Evolutionary conservation across 805 yeast species (phyloP).

Genomic region (Teunomyces barrocoloradensis): DNA sequence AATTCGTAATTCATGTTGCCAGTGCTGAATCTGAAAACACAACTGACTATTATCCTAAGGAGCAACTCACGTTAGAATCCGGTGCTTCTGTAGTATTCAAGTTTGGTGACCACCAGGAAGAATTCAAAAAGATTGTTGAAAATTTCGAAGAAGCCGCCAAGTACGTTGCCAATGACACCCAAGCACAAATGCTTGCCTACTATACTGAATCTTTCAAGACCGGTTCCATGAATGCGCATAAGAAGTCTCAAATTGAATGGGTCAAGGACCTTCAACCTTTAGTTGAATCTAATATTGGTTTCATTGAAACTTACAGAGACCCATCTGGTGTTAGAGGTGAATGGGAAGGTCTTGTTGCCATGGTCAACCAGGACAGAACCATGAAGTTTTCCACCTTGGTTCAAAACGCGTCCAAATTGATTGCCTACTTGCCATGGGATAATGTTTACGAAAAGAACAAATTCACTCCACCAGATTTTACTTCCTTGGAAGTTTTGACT

Average conservation of each 20-base stretch:
- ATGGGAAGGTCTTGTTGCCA: slow-evolving; percentile 89
- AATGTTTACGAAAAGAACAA: slow-evolving; percentile 71
- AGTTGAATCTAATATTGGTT: slow-evolving; percentile 74
- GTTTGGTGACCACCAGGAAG: slow-evolving; percentile 76
- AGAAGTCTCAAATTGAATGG: slow-evolving; percentile 82
- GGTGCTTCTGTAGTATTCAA: slow-evolving; percentile 48
- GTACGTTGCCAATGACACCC: slow-evolving; percentile 71
- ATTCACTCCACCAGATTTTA: slow-evolving; percentile 92
- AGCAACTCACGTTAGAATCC: slow-evolving; percentile 32
- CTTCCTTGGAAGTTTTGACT: slow-evolving; percentile 84
- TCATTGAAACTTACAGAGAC: slow-evolving; percentile 90
- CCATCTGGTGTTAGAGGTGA: slow-evolving; percentile 91
- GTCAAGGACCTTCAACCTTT: slow-evolving; percentile 81
- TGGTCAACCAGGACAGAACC: slow-evolving; percentile 85
- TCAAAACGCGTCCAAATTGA: slow-evolving; percentile 60
- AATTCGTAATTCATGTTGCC: slow-evolving; percentile 66
- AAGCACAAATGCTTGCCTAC: slow-evolving; percentile 58
- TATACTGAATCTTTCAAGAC: slow-evolving; percentile 71
- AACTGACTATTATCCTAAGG: slow-evolving; percentile 52
- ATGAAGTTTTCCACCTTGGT: slow-evolving; percentile 74
- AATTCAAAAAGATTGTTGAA: slow-evolving; percentile 58
- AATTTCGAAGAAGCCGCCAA: slow-evolving; percentile 56
- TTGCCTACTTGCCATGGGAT: slow-evolving; percentile 75
- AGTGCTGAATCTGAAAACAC: slow-evolving; percentile 52
- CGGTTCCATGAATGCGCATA: slow-evolving; percentile 84